Base-by-base conservation (phyloP, 768 basidiomycete species). In the Hortiboletus flavorubellus region DNA sequence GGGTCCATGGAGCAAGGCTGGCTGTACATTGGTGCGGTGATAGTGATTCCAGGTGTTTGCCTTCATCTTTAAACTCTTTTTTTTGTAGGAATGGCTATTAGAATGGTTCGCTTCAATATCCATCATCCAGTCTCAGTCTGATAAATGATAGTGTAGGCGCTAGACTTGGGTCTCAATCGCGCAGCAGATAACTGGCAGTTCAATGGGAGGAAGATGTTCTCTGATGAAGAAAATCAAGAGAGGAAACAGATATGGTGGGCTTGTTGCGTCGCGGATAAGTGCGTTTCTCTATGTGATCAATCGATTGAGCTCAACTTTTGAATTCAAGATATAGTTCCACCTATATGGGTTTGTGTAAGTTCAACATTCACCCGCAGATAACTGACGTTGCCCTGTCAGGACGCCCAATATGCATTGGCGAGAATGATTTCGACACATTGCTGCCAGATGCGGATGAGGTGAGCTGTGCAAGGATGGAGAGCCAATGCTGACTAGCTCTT, bases 221-320 rank as follows among this genome's bases (percentile, higher is more conserved):
- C 80, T 9, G 66, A 72, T 14, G 78, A 83, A 62, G 90, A 91
- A 68, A 83, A 80, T 30, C 87, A 90, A 67, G 80, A 78, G 5
- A 78, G 89, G 58, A 81, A 83, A 47, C 87, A 89, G 59, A 86
- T 90, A 41, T 92, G 89, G 89, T 90, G 87, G 86, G 76, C 79
- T 15, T 91, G 88, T 64, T 80, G 81, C 61, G 72, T 85, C 41
- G 81, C 82, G 41, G 88, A 92, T 62, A 80, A 86, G 87, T 89
- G 59, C 33, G 79, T 60, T 43, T 33, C n/a, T 55, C 40, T 33
- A 23, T 53, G n/a, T 51, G 34, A 47, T 42, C 46, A 18, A 47
- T 23, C 38, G 35, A 54, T 21, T 31, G 23, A 40, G 37, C 51
- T 51, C 47, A 53, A 56, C 35, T 41, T 49, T 26, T 23, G 48